phyloP scores from a whole-genome alignment of 352 stramenopile species.

The Phytophthora agathidicida region DNA sequence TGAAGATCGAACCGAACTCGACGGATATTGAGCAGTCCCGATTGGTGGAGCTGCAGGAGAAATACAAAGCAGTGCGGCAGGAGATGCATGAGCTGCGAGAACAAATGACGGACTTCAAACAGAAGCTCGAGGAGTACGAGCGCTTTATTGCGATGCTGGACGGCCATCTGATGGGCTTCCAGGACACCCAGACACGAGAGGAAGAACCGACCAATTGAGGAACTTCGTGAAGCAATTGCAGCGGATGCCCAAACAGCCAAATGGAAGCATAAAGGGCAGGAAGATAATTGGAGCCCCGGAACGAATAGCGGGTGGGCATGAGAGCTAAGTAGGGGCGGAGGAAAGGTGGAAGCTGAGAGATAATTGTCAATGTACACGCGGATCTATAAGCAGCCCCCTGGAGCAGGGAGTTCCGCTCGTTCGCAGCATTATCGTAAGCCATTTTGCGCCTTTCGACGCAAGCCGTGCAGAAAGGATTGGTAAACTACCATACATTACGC shows the following conservation, averaged over 20 bases:
- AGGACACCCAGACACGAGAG: constrained; percentile 34
- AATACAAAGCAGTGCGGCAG: constrained; percentile 44
- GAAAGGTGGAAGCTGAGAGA: background rate
- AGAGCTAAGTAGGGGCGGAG: constrained; percentile 1
- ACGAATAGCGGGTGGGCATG: constrained; percentile 3
- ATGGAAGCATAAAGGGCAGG: constrained; percentile 26
- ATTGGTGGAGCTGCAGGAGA: constrained; percentile 41
- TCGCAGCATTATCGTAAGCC: constrained; percentile 1
- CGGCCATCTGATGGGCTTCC: constrained; percentile 46
- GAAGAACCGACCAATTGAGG: constrained; percentile 27
- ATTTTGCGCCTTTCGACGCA: constrained; percentile 1
- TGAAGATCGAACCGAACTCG: constrained; percentile 19
- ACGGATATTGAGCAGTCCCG: constrained; percentile 38
- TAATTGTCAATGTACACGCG: constrained; percentile 33
- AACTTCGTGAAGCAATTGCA: constrained; percentile 5
- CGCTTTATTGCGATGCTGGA: constrained; percentile 57
- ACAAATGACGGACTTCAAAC: constrained; percentile 47
- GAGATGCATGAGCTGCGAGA: constrained; percentile 52
- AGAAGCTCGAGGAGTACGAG: constrained; percentile 55
- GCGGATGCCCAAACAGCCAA: constrained; percentile 26
- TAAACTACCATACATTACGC: constrained; percentile 4
- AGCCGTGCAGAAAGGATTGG: constrained; percentile 15
- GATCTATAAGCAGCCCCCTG: constrained; percentile 12
- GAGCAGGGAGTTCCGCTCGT: constrained; percentile 10
- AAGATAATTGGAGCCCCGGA: background rate